Conservation (phyloP, 2,329 filamentous ascomycete genomes). For the Claviceps humidiphila region DNA sequence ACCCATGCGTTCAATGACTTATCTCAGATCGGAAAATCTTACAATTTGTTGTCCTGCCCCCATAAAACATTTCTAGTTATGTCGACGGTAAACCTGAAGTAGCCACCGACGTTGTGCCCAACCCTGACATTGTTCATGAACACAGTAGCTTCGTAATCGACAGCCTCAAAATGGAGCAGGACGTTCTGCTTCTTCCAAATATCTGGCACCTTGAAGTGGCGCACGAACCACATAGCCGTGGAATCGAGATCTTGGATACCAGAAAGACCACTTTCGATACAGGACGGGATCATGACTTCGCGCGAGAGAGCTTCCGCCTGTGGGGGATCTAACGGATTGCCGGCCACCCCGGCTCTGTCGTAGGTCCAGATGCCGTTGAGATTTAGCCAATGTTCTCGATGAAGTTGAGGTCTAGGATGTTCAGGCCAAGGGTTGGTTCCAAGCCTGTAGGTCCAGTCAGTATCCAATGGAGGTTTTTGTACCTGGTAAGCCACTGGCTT, state of each 20-base stretch:
- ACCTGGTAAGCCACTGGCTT: conserved; percentile 19
- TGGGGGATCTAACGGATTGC: conserved; percentile 7
- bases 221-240: conserved; percentile 36
- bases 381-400: conserved; percentile 38
- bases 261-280: conserved; percentile 33
- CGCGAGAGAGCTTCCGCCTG: conserved; percentile 16
- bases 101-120: conserved; percentile 44
- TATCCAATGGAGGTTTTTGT: conserved; percentile 30
- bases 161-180: conserved; percentile 44
- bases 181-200: conserved; percentile 31
- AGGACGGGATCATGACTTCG: conserved; percentile 30
- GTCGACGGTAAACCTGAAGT: conserved; percentile 48
- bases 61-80: conserved; percentile 31
- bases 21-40: conserved; percentile 11
- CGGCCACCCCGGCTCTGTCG: conserved; percentile 18
- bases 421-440: conserved; percentile 43
- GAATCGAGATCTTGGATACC: conserved; percentile 31
- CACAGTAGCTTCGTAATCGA: conserved; percentile 44
- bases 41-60: conserved; percentile 41
- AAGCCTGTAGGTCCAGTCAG: conserved; percentile 38
- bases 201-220: conserved; percentile 34
- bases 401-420: conserved; percentile 43
- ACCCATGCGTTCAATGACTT: too few species aligned
- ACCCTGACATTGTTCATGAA: conserved; percentile 43
- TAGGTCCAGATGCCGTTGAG: conserved; percentile 48